Conservation (phyloP, 2,329 filamentous ascomycete genomes). For the Acephala macrosclerotiorum region DNA sequence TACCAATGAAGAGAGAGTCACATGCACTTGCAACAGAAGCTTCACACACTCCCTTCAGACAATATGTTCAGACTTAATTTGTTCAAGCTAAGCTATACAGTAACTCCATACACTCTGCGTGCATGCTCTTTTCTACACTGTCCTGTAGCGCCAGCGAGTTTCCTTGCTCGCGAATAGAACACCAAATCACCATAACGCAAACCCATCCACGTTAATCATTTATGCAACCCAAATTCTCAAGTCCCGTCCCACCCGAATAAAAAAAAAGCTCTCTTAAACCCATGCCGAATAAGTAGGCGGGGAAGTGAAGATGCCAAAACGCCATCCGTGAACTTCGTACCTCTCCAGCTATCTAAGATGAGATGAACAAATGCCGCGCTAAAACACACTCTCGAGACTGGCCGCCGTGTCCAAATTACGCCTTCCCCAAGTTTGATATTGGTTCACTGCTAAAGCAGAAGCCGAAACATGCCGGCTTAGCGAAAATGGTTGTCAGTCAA, state of each 20-base stretch:
- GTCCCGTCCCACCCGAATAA: neutral
- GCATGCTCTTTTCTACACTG: neutral
- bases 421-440: neutral
- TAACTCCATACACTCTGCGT: no score
- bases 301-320: neutral
- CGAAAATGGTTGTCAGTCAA: conserved; percentile 14
- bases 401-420: neutral
- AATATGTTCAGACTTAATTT: no score
- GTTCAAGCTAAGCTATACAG: no score
- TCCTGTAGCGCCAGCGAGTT: neutral
- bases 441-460: no score
- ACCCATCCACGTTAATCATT: neutral
- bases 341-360: neutral
- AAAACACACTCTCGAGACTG: neutral
- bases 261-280: neutral
- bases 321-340: neutral
- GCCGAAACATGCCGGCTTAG: no score
- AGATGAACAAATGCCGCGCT: neutral
- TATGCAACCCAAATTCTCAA: neutral
- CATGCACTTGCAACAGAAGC: no score
- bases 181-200: neutral
- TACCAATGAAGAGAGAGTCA: no score
- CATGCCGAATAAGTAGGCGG: no score
- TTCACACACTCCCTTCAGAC: no score
- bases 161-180: neutral